Evolutionary conservation across 1,284 basidiomycete genomes (phyloP), one percentile per base, ranked within the genome.

Genomic region (Malassezia obtusa): DNA sequence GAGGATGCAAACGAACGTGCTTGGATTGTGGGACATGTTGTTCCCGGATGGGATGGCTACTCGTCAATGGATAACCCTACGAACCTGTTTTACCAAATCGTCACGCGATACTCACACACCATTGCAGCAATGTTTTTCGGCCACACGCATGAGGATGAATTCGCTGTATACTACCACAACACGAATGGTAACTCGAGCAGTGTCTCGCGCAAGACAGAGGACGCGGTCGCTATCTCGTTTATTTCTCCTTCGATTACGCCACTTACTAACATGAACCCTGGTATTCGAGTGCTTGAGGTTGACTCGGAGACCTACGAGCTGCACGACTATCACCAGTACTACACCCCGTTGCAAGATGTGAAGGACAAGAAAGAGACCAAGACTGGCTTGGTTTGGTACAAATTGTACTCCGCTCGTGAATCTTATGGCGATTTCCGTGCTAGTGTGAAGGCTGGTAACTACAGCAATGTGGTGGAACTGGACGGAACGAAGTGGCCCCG

Each of bases 91-190:
- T 57, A 68, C 50, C 58, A 62, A 52, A 87, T 86, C 52, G 83
- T 88, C 49, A 84, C 87, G 64, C 82, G 86, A 10, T 88, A 81
- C 73, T 32, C 35, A 15, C 84, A 86, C 67, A 84, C 87, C 49
- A 85, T 88, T 56, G 83, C 84, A 25, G 83, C 83, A 82, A 61
- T 87, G 39, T 86, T 87, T 76, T 87, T 79, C 64, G 86, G 85
- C 1, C 86, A 88, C 68, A 83, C 84, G 0, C 86, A 88, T 59
- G 85, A 88, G 68, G 86, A 88, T 67, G 80, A 86, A 70, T 70
- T 85, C 49, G 82, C 80, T 82, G 82, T 88, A 39, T 87, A 81
- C 73, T 88, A 87, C 66, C 83, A 85, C 67, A 86, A 86, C 68
- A 85, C 77, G 26, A 86, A 83, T 1, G 49, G 49, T 3, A 50